Evolutionary conservation across 169 alveolate species (phyloP), one percentile per base, ranked within the genome.

Genomic region (Plasmodium gaboni): DNA sequence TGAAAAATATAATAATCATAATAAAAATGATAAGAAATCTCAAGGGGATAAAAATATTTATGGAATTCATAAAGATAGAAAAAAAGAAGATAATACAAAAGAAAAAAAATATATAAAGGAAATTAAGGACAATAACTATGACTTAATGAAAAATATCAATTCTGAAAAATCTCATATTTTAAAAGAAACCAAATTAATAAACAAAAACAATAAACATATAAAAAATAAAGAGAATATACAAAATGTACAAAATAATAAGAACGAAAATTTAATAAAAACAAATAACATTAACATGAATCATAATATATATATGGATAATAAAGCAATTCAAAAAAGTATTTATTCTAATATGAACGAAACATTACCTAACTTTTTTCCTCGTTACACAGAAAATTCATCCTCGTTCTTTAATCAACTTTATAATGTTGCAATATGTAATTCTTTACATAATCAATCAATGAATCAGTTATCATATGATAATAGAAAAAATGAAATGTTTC

Each of bases 181-280:
- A 73, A 73, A 73, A 55, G 72, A 55, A 57, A 73, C 86, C 8
- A 73, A 73, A 46, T 57, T 73, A 73, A 73, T 42, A 73, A 55
- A 44, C 22, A 73, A 55, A 24, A 22, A 22, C 53, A 55, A 28
- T 73, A 53, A 17, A 51, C 53, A 22, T 22, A 57, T 55, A 7
- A 73, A 24, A 15, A 73, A 60, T 51, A 72, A 38, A 55, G 46
- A 38, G 9, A 38, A 38, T 38, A 38, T 38, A 38, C 10, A 38
- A 38, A 38, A 38, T 38, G 69, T 6, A 57, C 26, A n/a, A 28
- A 38, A 28, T 73, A 57, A 73, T 28, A 32, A 13, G 17, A 55
- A 57, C 2, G 46, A 38, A 38, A 0, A 38, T 38, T 38, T 38
- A 5, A 26, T 24, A 13, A 13, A n/a, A 59, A 1, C 53, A 55